Conservation (phyloP, 1,284 basidiomycete genomes). For the Microbotryomycetes sp. region DNA sequence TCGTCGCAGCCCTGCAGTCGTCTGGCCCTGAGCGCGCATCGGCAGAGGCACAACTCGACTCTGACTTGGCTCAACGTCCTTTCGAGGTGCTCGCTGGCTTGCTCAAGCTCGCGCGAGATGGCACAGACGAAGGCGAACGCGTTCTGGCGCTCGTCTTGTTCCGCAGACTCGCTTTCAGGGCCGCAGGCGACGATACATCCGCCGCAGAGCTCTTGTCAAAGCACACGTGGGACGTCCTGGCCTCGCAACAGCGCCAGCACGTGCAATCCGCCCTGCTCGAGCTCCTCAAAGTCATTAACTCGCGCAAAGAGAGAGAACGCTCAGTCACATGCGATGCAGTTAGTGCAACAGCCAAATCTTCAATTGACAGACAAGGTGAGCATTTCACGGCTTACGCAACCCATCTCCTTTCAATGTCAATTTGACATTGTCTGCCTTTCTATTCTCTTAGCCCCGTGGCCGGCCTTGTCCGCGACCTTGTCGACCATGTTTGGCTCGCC, state of each 20-base stretch:
- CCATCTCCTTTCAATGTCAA: too few species aligned
- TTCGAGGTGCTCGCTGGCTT: background rate
- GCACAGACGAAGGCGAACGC: background rate
- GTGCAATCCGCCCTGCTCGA: background rate
- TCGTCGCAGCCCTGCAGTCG: background rate
- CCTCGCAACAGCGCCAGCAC: background rate
- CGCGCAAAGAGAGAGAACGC: conserved; percentile 2
- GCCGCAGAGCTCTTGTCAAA: background rate
- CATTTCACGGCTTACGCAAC: too few species aligned
- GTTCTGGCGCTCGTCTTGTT: conserved; percentile 1
- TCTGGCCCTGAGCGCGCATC: background rate
- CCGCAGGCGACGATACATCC: background rate
- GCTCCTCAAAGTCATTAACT: background rate
- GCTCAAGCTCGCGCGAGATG: background rate
- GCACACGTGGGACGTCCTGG: conserved; percentile 2
- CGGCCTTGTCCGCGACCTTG: background rate
- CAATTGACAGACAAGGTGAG: background rate
- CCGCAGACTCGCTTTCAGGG: conserved; percentile 1
- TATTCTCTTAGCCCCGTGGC: conserved; percentile 1
- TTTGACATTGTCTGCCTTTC: too few species aligned
- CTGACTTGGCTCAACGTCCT: background rate
- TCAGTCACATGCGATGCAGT: conserved; percentile 4
- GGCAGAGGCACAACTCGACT: conserved; percentile 2
- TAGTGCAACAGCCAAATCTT: background rate
- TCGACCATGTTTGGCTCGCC: conserved; percentile 2